phyloP scores from a whole-genome alignment of 495 filamentous ascomycete genomes.

The Aspergillus hancockii region DNA sequence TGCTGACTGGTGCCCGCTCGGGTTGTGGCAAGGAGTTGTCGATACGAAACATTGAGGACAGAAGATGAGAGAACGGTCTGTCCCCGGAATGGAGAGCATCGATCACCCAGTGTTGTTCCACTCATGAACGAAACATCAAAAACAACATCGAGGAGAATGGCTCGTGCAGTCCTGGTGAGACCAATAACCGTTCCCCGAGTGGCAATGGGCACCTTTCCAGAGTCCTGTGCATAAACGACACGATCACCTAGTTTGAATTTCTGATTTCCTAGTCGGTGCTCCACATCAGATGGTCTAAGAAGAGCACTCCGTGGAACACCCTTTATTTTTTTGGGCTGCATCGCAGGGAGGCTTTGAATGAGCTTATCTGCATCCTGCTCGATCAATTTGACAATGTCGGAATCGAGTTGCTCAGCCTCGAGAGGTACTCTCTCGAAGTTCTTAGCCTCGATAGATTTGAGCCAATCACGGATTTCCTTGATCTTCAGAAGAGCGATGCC shows the following conservation, averaged over 20 bases:
- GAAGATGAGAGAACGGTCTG: slow-evolving; percentile 83
- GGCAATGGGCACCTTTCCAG: slow-evolving; percentile 92
- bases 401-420: slow-evolving; percentile 94
- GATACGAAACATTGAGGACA: slow-evolving; percentile 82
- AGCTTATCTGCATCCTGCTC: slow-evolving; percentile 71
- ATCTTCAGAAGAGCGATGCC: slow-evolving; percentile 61
- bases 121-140: slow-evolving; percentile 97
- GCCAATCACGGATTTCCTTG: slow-evolving; percentile 86
- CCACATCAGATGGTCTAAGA: slow-evolving; percentile 87
- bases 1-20: slow-evolving; percentile 67
- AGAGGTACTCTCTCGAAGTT: slow-evolving; percentile 90
- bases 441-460: slow-evolving; percentile 86
- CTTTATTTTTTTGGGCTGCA: slow-evolving; percentile 58
- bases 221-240: slow-evolving; percentile 87
- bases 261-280: slow-evolving; percentile 85
- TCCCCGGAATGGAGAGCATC: slow-evolving; percentile 94
- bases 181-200: slow-evolving; percentile 90
- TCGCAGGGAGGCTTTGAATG: slow-evolving; percentile 50
- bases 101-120: slow-evolving; percentile 81
- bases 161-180: slow-evolving; percentile 79
- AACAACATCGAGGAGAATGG: slow-evolving; percentile 83
- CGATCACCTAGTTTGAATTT: slow-evolving; percentile 84
- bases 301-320: slow-evolving; percentile 83
- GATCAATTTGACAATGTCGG: slow-evolving; percentile 79
- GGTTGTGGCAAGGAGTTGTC: slow-evolving; percentile 75